Base-by-base conservation (phyloP, 129 eudicot genomes). In the Flaveria brownii region DNA sequence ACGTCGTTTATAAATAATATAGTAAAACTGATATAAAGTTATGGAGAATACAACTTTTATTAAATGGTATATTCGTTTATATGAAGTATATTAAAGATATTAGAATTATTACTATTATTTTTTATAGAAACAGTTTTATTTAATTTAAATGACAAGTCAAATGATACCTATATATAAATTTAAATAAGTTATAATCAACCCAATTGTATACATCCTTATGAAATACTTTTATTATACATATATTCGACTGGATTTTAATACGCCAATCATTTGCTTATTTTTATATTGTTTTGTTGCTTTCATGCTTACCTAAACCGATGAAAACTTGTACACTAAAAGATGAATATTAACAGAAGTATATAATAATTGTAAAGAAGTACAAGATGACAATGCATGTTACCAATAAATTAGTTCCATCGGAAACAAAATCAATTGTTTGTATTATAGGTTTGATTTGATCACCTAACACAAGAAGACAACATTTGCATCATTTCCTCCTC, bases 291-390 rank as follows among this genome's bases (percentile, higher is more conserved):
- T 11, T 36, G 66, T 23, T 60, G 17, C 17, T 60, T 23, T 60
- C 66, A 23, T 25, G 17, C 66, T 25, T 60, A 60, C 66, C 66
- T 60, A 60, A 60, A 23, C 12, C 39, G 16, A 60, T 23, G 66
- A 60, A n/a, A 60, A 60, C 66, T 25, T 60, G 66, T 25, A 60
- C 66, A 60, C 26, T 56, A 56, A 55, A n/a, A 54, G 61, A 59
- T 59, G 23, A 12, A 59, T 11, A 59, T 23, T 59, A 59, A 59
- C 65, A 23, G 11, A 59, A 59, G 65, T 59, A 9, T 33, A 23
- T 9, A 60, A 60, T 25, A 60, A 60, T 11, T 13, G 41, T 60
- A 36, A 60, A 60, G 23, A 30, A 59, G 39, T 60, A 60, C 17
- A 60, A 60, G 17, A 60, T 23, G 66, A 60, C 66, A 60, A 60